phyloP scores from a whole-genome alignment of 352 stramenopile genomes.

The Phytophthora nicotianae region DNA sequence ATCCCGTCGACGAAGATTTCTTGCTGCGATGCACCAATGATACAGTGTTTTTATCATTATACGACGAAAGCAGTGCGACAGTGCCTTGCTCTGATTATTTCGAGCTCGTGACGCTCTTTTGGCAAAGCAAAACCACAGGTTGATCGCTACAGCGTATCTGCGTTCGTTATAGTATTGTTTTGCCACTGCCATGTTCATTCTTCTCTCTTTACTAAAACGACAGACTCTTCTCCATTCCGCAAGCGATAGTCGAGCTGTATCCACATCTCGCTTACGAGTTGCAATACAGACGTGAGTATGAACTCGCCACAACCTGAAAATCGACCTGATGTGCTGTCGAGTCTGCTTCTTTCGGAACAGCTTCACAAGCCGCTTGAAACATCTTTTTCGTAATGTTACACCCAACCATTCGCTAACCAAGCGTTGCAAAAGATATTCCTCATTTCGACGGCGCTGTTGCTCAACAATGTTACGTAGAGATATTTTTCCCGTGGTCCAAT shows the following conservation, averaged over 20 bases:
- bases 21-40: slow-evolving; percentile 34
- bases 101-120: neutral
- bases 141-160: slow-evolving; percentile 22
- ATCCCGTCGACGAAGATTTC: slow-evolving; percentile 17
- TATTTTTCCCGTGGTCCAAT: slow-evolving; percentile 7
- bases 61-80: slow-evolving; percentile 36
- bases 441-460: slow-evolving; percentile 1
- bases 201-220: slow-evolving; percentile 7
- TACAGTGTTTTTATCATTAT: slow-evolving; percentile 29
- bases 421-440: slow-evolving; percentile 6
- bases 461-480: slow-evolving; percentile 6
- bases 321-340: slow-evolving; percentile 8
- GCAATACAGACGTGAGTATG: slow-evolving; percentile 10
- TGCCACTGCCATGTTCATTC: slow-evolving; percentile 2
- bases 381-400: slow-evolving; percentile 36
- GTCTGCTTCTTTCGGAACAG: slow-evolving; percentile 49
- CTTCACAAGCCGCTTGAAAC: slow-evolving; percentile 44
- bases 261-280: slow-evolving; percentile 11
- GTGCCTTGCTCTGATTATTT: slow-evolving; percentile 21
- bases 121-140: slow-evolving; percentile 16
- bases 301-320: slow-evolving; percentile 30
- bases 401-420: slow-evolving; percentile 35
- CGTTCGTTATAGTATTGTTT: slow-evolving; percentile 26
- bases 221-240: slow-evolving; percentile 24
- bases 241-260: slow-evolving; percentile 12